phyloP scores from a whole-genome alignment of 140 eudicot species.

The Erigeron philadelphicus region DNA sequence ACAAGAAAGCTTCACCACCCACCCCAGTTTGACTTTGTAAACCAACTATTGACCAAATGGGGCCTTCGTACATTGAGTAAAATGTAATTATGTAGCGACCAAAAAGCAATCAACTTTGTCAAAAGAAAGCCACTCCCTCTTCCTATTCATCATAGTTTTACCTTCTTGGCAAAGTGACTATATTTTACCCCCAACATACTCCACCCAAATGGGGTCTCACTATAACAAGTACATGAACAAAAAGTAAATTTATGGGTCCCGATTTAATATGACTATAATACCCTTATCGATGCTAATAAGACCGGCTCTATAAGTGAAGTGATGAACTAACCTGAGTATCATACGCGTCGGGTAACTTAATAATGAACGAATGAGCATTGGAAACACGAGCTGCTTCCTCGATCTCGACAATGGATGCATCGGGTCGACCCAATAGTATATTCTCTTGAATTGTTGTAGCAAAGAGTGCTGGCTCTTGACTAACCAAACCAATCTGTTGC shows the following conservation, averaged over 20 bases:
- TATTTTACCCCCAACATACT: constrained; percentile 39
- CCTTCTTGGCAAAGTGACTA: constrained; percentile 29
- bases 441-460: constrained; percentile 93
- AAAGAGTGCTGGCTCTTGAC: constrained; percentile 89
- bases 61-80: constrained; percentile 27
- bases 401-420: constrained; percentile 59
- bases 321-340: constrained; percentile 71
- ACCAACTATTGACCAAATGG: constrained; percentile 49
- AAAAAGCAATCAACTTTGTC: constrained; percentile 30
- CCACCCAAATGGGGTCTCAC: constrained; percentile 29
- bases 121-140: constrained; percentile 20
- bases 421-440: constrained; percentile 85
- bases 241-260: constrained; percentile 18
- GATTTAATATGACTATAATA: constrained; percentile 10
- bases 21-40: constrained; percentile 46
- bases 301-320: background rate
- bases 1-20: constrained; percentile 34
- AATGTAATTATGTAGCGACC: constrained; percentile 30
- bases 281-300: constrained; percentile 7
- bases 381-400: constrained; percentile 95
- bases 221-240: constrained; percentile 14
- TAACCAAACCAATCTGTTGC: constrained; percentile 88
- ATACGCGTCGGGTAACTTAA: constrained; percentile 77
- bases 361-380: constrained; percentile 81
- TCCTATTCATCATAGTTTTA: constrained; percentile 32